A percentile compares a stretch with the other conserved stretches of the same genome.
Evolutionary conservation across 257 asterid species (phyloP).

Genomic region (Buddleja alternifolia): DNA sequence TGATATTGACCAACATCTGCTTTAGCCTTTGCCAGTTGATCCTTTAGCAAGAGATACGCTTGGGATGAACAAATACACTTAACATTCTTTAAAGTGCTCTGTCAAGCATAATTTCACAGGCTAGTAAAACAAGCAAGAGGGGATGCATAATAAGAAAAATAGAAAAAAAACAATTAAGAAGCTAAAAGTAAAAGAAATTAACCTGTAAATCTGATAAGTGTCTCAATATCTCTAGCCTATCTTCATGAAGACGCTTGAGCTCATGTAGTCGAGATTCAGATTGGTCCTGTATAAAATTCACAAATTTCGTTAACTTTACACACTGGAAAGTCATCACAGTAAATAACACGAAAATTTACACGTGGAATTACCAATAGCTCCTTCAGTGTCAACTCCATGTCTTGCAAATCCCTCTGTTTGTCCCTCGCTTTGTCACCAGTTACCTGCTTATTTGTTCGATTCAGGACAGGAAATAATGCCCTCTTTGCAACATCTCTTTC

Average conservation of each 20-base stretch:
- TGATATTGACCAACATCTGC: constrained; percentile 70
- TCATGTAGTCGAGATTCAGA: constrained; percentile 63
- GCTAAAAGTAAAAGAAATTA: constrained; percentile 26
- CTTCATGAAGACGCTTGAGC: constrained; percentile 83
- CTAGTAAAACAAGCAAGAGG: constrained; percentile 26
- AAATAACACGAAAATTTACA: constrained; percentile 27
- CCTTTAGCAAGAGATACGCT: constrained; percentile 71
- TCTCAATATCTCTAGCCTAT: constrained; percentile 71
- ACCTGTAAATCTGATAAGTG: constrained; percentile 85
- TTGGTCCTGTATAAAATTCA: constrained; percentile 57
- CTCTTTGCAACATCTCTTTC: constrained; percentile 73
- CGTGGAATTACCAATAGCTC: constrained; percentile 66
- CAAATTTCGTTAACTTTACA: constrained; percentile 18
- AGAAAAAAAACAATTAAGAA: constrained; percentile 16
- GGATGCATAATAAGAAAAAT: constrained; percentile 23
- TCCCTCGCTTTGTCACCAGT: constrained; percentile 63
- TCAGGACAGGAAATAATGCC: constrained; percentile 49
- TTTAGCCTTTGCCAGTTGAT: constrained; percentile 81
- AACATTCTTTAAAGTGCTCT: constrained; percentile 78
- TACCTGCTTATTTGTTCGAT: constrained; percentile 56
- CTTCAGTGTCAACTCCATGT: constrained; percentile 73
- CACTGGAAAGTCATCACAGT: constrained; percentile 20
- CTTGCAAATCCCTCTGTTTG: constrained; percentile 76
- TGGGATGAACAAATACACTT: constrained; percentile 71
- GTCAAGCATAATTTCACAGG: constrained; percentile 43